These are phyloP conservation scores for Suillus brevipes DNA, from an alignment of 768 basidiomycete genomes.

Conservation along the genomic window DNA sequence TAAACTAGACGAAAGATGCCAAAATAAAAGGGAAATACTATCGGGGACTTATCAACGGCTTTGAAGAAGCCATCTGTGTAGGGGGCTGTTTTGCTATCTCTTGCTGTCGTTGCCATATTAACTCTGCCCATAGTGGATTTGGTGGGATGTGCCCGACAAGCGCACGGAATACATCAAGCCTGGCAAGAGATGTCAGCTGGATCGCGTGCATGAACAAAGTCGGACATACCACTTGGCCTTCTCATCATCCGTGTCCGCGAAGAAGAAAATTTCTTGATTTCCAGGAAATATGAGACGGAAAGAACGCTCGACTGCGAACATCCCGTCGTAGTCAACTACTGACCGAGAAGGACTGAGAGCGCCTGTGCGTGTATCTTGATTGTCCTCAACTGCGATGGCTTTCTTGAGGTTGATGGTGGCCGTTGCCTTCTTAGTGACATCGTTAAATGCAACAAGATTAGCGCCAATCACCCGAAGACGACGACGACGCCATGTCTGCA, in stretches of 20 bases:
- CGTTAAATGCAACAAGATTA: slow-evolving; percentile 87
- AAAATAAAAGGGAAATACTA: slow-evolving; percentile 1
- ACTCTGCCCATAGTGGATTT: slow-evolving; percentile 91
- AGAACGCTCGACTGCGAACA: slow-evolving; percentile 75
- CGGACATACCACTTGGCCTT: slow-evolving; percentile 77
- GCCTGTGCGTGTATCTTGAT: slow-evolving; percentile 56
- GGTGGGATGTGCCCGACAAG: slow-evolving; percentile 89
- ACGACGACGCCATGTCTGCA: slow-evolving; percentile 78
- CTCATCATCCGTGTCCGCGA: slow-evolving; percentile 87
- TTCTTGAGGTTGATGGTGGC: slow-evolving; percentile 91
- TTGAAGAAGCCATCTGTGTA: not conserved
- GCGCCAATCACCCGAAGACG: slow-evolving; percentile 83
- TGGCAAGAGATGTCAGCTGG: slow-evolving; percentile 31
- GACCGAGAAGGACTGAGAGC: slow-evolving; percentile 46
- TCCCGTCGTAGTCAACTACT: slow-evolving; percentile 58
- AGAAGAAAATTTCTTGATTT: slow-evolving; percentile 83
- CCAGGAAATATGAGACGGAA: slow-evolving; percentile 82
- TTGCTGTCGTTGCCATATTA: slow-evolving; percentile 81
- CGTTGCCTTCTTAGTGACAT: slow-evolving; percentile 87
- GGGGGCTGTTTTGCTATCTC: slow-evolving; percentile 32
- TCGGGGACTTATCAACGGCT: not conserved
- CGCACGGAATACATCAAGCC: slow-evolving; percentile 83
- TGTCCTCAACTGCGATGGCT: slow-evolving; percentile 75
- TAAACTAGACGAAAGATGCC: not conserved
- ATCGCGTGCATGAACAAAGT: not conserved